Conservation (phyloP, 495 filamentous ascomycete genomes). For the Chaetomium tenue region DNA sequence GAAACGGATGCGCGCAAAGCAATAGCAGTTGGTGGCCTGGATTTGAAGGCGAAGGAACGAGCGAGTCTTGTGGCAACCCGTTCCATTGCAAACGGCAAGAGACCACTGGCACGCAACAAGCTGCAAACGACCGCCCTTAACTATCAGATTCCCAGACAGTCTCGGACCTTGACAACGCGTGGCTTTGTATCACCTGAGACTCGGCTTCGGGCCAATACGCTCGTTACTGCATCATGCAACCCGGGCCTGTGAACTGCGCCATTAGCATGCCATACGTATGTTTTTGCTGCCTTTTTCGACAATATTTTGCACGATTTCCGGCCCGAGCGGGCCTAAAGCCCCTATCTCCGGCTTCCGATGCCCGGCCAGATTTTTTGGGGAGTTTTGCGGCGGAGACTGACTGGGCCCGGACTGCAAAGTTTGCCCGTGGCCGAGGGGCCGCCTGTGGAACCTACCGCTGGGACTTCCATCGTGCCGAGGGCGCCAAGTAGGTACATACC, state of each 20-base stretch:
- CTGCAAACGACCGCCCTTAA: too few species aligned
- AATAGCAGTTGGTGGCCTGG: not conserved
- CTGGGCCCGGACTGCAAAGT: too few species aligned
- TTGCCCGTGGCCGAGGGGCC: too few species aligned
- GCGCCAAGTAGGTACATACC: too few species aligned
- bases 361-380: not conserved
- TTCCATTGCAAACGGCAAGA: constrained; percentile 5
- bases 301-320: not conserved
- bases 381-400: not conserved
- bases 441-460: too few species aligned
- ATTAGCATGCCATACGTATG: not conserved
- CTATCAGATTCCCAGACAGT: not conserved
- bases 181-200: not conserved
- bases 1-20: constrained; percentile 20
- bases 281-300: not conserved
- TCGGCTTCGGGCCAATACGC: not conserved
- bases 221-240: not conserved
- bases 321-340: not conserved
- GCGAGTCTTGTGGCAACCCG: constrained; percentile 3
- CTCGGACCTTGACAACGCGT: not conserved
- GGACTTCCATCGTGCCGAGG: too few species aligned
- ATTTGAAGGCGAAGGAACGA: not conserved
- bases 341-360: not conserved
- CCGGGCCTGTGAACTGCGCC: not conserved
- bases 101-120: not conserved